phyloP scores from a whole-genome alignment of 148 eudicot species.

The Pouteria glomerata region DNA sequence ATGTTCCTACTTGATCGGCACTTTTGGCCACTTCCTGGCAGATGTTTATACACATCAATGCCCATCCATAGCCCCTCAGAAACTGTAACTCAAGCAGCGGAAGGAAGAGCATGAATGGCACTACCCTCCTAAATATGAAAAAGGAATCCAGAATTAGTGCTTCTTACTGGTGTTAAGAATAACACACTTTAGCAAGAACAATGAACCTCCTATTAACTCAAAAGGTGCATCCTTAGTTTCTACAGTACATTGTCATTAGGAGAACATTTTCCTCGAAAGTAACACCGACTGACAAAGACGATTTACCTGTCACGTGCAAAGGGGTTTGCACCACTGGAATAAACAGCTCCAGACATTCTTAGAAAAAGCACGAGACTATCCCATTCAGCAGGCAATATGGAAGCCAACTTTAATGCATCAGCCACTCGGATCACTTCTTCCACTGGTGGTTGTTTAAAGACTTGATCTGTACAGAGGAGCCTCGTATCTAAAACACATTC shows the following conservation, averaged over 20 bases:
- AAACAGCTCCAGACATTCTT: background rate
- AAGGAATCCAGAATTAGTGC: no score
- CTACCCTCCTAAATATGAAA: no score
- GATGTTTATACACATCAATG: no score
- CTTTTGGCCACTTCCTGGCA: no score
- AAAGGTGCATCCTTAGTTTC: background rate
- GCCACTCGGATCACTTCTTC: background rate
- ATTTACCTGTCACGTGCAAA: background rate
- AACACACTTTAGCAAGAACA: no score
- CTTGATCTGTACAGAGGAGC: constrained; percentile 7
- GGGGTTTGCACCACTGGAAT: background rate
- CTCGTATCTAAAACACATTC: background rate
- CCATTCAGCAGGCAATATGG: background rate
- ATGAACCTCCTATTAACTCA: no score
- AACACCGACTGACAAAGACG: background rate
- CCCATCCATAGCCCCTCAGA: no score
- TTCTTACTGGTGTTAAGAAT: no score
- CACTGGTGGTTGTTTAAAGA: constrained; percentile 17
- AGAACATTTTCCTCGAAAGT: background rate
- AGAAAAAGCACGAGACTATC: background rate
- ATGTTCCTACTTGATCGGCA: no score
- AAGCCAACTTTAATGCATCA: background rate
- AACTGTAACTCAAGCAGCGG: no score
- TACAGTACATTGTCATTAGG: background rate
- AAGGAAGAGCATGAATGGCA: no score